A percentile compares a stretch with the other conserved stretches of the same genome.
Conservation (phyloP, 495 filamentous ascomycete species). For the Hyaloscypha finlandica region DNA sequence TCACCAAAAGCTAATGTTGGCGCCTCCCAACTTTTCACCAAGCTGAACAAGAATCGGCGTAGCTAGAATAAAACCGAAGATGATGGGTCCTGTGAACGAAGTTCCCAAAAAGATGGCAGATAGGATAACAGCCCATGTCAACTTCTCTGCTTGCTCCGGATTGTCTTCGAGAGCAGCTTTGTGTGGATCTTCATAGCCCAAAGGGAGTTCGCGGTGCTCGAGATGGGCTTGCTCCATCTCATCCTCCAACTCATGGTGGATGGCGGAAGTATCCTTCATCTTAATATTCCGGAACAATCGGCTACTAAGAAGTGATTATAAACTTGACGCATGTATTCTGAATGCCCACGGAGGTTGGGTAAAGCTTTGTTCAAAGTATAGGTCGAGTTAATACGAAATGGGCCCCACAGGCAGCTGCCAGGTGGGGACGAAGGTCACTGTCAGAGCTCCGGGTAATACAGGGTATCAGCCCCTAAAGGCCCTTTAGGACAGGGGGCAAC, state of each 20-base stretch:
- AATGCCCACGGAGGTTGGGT: too few species aligned
- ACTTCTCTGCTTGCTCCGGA: conserved; percentile 23
- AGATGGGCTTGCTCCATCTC: conserved; percentile 7
- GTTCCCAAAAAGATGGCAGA: conserved; percentile 26
- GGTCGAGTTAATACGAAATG: too few species aligned
- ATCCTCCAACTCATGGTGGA: not conserved
- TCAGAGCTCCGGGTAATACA: too few species aligned
- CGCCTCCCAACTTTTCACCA: conserved; percentile 17
- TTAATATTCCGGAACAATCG: too few species aligned
- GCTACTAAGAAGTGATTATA: too few species aligned
- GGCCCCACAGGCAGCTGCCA: too few species aligned
- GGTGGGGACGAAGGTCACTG: too few species aligned
- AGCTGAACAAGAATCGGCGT: conserved; percentile 27
- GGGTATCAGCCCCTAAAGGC: too few species aligned
- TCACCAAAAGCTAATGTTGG: conserved; percentile 32
- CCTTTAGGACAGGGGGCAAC: too few species aligned
- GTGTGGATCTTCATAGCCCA: conserved; percentile 20
- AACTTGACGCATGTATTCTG: too few species aligned
- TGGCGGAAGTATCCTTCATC: too few species aligned
- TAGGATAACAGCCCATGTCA: conserved; percentile 18
- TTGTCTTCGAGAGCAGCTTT: conserved; percentile 24
- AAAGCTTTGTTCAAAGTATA: too few species aligned
- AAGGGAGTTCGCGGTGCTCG: conserved; percentile 13
- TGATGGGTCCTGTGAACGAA: conserved; percentile 23
- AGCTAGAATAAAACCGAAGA: conserved; percentile 26